phyloP scores from a whole-genome alignment of 169 alveolate genomes.

The Plasmodium adleri region DNA sequence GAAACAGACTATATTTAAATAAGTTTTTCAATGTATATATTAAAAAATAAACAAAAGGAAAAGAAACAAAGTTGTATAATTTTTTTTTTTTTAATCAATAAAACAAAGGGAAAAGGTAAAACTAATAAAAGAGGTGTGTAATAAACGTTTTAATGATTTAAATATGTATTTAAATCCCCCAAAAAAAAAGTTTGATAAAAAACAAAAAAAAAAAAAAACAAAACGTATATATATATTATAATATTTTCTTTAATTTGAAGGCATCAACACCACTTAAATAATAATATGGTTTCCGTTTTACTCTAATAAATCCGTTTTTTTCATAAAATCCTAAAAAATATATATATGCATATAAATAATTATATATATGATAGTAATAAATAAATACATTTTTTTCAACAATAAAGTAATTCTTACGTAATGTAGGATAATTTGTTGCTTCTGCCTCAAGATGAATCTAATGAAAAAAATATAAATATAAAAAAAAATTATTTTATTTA shows the following conservation, averaged over 20 bases:
- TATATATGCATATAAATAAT: background rate
- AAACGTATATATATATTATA: slow-evolving; percentile 13
- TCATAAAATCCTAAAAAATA: slow-evolving; percentile 60
- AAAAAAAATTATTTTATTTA: slow-evolving; percentile 23
- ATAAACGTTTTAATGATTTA: too few relatives aligned
- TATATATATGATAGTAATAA: slow-evolving; percentile 1
- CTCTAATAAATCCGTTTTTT: slow-evolving; percentile 73
- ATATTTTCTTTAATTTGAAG: slow-evolving; percentile 61
- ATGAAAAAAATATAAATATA: slow-evolving; percentile 9
- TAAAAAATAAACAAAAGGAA: too few relatives aligned
- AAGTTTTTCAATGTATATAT: too few relatives aligned
- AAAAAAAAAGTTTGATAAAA: too few relatives aligned
- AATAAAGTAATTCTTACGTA: slow-evolving; percentile 48
- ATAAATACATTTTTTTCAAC: background rate
- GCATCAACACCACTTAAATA: slow-evolving; percentile 74
- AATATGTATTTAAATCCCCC: too few relatives aligned
- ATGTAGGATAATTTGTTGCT: slow-evolving; percentile 72
- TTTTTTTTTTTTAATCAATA: too few relatives aligned
- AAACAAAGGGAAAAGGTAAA: too few relatives aligned
- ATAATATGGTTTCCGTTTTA: slow-evolving; percentile 72
- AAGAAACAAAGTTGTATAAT: too few relatives aligned
- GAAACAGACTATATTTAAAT: too few relatives aligned
- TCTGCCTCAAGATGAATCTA: slow-evolving; percentile 77
- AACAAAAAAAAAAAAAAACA: background rate
- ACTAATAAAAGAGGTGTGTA: too few relatives aligned